Evolutionary conservation across 129 eudicot genomes (phyloP).

Genomic region (Solidago caesia): DNA sequence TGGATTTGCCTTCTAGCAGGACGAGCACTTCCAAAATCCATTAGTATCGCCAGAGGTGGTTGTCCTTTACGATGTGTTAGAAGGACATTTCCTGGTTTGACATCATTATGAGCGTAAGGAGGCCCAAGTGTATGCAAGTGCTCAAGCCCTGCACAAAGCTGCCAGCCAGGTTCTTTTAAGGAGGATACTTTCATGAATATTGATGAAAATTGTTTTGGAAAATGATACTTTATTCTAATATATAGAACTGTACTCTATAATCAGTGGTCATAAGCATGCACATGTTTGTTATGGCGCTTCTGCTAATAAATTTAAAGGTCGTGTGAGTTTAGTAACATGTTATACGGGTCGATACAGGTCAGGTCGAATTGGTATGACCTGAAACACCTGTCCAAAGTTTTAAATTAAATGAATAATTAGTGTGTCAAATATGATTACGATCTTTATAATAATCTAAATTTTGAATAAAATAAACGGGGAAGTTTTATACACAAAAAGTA

Average conservation of each 20-base stretch:
- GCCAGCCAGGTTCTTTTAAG: conserved; percentile 25
- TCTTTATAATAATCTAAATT: neutral
- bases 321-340: neutral
- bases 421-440: neutral
- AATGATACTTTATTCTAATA: neutral
- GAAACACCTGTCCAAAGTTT: neutral
- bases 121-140: conserved; percentile 86
- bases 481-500: no score
- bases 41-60: conserved; percentile 76
- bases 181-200: conserved; percentile 24
- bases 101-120: conserved; percentile 95
- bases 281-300: neutral
- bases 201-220: conserved; percentile 2
- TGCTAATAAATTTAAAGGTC: neutral
- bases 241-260: neutral
- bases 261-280: neutral
- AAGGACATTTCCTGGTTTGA: conserved; percentile 89
- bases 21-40: conserved; percentile 98
- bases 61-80: conserved; percentile 81
- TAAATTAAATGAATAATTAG: neutral
- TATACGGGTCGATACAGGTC: neutral
- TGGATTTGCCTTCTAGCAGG: conserved; percentile 85
- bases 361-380: neutral
- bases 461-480: no score
- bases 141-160: conserved; percentile 95